phyloP scores from a whole-genome alignment of 495 filamentous ascomycete species.

The Zalerion maritima region DNA sequence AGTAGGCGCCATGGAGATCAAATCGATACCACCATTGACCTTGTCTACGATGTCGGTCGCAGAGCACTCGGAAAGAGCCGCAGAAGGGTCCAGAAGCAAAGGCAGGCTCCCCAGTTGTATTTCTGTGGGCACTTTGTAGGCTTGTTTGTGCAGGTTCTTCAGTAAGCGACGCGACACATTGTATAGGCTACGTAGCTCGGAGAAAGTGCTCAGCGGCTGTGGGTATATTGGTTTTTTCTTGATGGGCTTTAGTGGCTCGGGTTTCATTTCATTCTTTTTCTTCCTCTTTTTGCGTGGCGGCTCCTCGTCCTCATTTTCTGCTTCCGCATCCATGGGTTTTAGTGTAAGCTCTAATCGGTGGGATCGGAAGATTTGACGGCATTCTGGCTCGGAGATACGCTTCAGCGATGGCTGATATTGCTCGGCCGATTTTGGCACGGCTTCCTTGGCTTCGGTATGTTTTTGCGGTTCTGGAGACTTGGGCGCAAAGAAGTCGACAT shows the following conservation, averaged over 20 bases:
- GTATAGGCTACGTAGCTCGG: conserved; percentile 52
- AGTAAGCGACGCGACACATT: conserved; percentile 53
- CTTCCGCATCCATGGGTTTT: conserved; percentile 27
- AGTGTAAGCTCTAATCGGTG: conserved; percentile 82
- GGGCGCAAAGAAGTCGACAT: conserved; percentile 36
- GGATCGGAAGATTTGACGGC: conserved; percentile 55
- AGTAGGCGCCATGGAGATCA: conserved; percentile 81
- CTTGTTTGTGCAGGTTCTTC: conserved; percentile 69
- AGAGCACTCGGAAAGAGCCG: conserved; percentile 20
- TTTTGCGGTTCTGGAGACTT: conserved; percentile 12
- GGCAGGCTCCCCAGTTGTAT: conserved; percentile 83
- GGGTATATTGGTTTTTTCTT: conserved; percentile 48
- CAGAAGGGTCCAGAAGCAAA: conserved; percentile 44
- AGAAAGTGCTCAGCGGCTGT: conserved; percentile 66
- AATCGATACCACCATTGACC: conserved; percentile 36
- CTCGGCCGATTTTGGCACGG: conserved; percentile 9
- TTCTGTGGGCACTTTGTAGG: conserved; percentile 77
- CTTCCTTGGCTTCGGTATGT: conserved; percentile 6
- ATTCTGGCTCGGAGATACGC: conserved; percentile 46
- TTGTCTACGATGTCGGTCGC: conserved; percentile 14
- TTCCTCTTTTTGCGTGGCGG: conserved; percentile 31
- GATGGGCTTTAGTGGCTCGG: conserved; percentile 17
- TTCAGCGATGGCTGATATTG: conserved; percentile 2
- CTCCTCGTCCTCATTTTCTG: conserved; percentile 14
- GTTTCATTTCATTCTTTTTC: conserved; percentile 36